Conservation (phyloP, 1,139 yeast species). For the Suhomyces coccinellae region DNA sequence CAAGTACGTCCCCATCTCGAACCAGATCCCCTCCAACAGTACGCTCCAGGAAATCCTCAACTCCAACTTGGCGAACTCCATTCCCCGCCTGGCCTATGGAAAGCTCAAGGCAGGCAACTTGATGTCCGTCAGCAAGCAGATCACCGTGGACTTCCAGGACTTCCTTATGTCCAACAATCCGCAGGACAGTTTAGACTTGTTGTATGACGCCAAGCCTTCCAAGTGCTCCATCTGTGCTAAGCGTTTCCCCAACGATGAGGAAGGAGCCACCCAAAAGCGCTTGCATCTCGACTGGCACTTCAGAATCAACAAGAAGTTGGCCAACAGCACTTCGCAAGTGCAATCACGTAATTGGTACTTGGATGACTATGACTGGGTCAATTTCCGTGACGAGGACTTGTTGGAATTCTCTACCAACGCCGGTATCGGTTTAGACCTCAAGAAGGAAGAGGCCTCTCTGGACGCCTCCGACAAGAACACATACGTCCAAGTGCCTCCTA, state of each 20-base stretch:
- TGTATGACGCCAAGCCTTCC: constrained; percentile 65
- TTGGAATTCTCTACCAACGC: constrained; percentile 37
- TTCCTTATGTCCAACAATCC: constrained; percentile 32
- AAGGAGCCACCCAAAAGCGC: constrained; percentile 55
- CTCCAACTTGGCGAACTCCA: constrained; percentile 18
- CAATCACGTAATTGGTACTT: constrained; percentile 86
- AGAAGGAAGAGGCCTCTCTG: constrained; percentile 12
- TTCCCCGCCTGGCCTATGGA: constrained; percentile 24
- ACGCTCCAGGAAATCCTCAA: constrained; percentile 37
- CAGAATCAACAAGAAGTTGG: constrained; percentile 78
- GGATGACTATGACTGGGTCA: constrained; percentile 71
- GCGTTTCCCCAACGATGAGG: constrained; percentile 65
- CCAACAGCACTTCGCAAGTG: constrained; percentile 39
- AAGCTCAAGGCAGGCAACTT: constrained; percentile 31
- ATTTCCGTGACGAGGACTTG: constrained; percentile 62
- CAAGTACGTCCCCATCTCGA: constrained; percentile 27
- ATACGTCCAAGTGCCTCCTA: constrained; percentile 71
- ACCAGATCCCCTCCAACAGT: constrained; percentile 25
- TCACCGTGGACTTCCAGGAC: constrained; percentile 30
- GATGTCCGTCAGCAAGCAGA: constrained; percentile 22
- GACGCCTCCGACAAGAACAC: constrained; percentile 23
- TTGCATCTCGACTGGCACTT: constrained; percentile 95
- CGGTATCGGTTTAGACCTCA: constrained; percentile 12
- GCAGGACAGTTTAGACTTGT: constrained; percentile 24
- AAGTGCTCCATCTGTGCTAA: constrained; percentile 92